These are phyloP conservation scores for Evansstolkia leycettana DNA, from an alignment of 495 filamentous ascomycete genomes.

Conservation along the genomic window DNA sequence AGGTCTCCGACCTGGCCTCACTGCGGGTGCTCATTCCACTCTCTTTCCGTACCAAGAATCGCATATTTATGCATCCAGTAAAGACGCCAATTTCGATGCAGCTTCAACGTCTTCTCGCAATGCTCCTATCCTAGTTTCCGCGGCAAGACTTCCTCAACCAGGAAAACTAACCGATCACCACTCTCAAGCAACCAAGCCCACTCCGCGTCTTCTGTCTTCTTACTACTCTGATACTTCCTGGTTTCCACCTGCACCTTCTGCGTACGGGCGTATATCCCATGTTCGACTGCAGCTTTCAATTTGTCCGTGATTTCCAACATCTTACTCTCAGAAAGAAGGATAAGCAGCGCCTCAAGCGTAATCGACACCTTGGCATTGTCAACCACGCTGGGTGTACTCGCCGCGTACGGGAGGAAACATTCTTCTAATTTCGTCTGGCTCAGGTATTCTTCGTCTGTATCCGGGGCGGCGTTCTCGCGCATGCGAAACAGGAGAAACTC, in stretches of 20 bases:
- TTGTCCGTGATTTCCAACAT: constrained; percentile 28
- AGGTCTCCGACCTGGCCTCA: too few relatives aligned
- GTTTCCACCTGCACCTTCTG: constrained; percentile 35
- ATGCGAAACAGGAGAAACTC: constrained; percentile 53
- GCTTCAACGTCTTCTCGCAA: too few relatives aligned
- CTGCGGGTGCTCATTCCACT: too few relatives aligned
- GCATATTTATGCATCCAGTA: too few relatives aligned
- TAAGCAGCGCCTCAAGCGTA: constrained; percentile 58
- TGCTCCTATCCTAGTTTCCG: not conserved
- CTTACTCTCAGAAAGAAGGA: constrained; percentile 36
- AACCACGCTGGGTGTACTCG: constrained; percentile 43
- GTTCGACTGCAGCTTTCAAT: constrained; percentile 42
- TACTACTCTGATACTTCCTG: constrained; percentile 22
- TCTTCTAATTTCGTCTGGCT: constrained; percentile 46
- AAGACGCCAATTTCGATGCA: too few relatives aligned
- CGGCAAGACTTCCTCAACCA: constrained; percentile 20
- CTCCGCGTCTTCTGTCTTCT: constrained; percentile 25
- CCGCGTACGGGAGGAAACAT: constrained; percentile 61
- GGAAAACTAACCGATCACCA: constrained; percentile 24
- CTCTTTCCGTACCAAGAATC: too few relatives aligned
- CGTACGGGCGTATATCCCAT: constrained; percentile 53
- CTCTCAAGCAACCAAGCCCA: constrained; percentile 30
- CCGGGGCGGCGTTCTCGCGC: constrained; percentile 44
- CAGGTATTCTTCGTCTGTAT: constrained; percentile 33
- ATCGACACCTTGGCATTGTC: constrained; percentile 79